These are phyloP conservation scores for Sugiyamaella sp. DNA, from an alignment of 1,139 yeast genomes.

Conservation along the genomic window DNA sequence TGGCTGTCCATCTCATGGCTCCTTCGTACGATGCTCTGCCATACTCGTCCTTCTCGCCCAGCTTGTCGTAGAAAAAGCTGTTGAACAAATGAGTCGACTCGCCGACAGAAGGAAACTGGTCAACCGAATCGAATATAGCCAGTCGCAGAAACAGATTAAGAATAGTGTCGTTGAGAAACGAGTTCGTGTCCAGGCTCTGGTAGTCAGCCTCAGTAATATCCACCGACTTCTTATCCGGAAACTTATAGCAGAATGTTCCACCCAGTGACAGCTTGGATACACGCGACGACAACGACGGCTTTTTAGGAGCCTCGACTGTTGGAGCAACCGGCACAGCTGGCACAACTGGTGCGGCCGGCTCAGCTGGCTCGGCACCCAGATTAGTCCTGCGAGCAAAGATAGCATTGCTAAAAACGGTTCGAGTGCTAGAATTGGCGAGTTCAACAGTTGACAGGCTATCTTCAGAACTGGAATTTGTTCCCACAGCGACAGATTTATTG, in stretches of 20 bases:
- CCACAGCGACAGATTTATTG: too few species aligned
- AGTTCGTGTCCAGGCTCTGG: slow-evolving; percentile 42
- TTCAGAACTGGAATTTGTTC: too few species aligned
- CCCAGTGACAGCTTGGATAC: slow-evolving; percentile 9
- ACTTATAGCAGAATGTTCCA: slow-evolving; percentile 26
- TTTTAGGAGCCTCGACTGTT: background rate
- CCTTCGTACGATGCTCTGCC: slow-evolving; percentile 50
- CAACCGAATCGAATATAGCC: slow-evolving; percentile 1
- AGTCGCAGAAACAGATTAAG: slow-evolving; percentile 45
- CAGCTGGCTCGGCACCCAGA: too few species aligned
- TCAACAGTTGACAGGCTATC: too few species aligned
- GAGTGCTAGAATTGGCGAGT: too few species aligned
- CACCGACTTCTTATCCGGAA: slow-evolving; percentile 37
- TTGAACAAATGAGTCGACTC: slow-evolving; percentile 66
- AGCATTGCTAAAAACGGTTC: too few species aligned
- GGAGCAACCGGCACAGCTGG: too few species aligned
- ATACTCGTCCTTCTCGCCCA: slow-evolving; percentile 41
- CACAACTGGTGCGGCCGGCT: too few species aligned
- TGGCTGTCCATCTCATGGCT: slow-evolving; percentile 73
- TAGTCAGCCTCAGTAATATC: slow-evolving; percentile 40
- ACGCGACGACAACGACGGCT: background rate
- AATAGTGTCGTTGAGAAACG: slow-evolving; percentile 48
- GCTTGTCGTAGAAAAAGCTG: slow-evolving; percentile 79
- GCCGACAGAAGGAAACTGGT: slow-evolving; percentile 23
- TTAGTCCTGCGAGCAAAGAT: too few species aligned